Evolutionary conservation across 306 rosid species (phyloP).

Genomic region (Quercus glauca): DNA sequence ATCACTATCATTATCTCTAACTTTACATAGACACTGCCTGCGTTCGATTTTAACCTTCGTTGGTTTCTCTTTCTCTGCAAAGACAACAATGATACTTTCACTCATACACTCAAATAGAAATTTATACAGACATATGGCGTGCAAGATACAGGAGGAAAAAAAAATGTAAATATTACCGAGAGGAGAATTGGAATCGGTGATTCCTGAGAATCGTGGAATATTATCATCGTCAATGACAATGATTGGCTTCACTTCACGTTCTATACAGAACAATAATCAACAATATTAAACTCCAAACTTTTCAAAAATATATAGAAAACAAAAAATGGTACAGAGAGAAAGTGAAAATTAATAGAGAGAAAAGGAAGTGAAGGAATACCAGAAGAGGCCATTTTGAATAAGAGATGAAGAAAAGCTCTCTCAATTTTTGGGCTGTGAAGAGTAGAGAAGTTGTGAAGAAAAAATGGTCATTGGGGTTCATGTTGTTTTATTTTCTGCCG

Average conservation of each 20-base stretch:
- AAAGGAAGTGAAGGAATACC: background rate
- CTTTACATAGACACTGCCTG: constrained; percentile 77
- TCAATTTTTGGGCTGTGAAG: too few species aligned
- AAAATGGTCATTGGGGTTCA: too few species aligned
- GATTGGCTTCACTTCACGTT: constrained; percentile 13
- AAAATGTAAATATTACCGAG: constrained; percentile 29
- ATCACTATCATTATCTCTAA: constrained; percentile 21
- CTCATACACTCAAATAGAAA: background rate
- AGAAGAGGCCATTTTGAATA: too few species aligned
- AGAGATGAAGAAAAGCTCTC: too few species aligned
- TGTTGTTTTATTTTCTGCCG: too few species aligned
- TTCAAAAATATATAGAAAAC: background rate
- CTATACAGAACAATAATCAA: background rate
- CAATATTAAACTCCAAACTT: background rate
- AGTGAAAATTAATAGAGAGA: too few species aligned
- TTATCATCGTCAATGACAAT: background rate
- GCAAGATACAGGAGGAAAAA: background rate
- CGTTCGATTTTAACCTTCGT: constrained; percentile 63
- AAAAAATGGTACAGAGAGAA: background rate
- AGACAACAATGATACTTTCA: background rate
- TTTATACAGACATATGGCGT: background rate
- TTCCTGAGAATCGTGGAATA: constrained; percentile 37
- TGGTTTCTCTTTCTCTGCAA: constrained; percentile 42
- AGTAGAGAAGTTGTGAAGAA: too few species aligned
- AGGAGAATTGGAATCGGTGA: constrained; percentile 53